Percentiles rank a stretch among this genome's conserved stretches.
Evolutionary conservation across 2,329 filamentous ascomycete species (phyloP).

Genomic region (Pezicula radicicola): DNA sequence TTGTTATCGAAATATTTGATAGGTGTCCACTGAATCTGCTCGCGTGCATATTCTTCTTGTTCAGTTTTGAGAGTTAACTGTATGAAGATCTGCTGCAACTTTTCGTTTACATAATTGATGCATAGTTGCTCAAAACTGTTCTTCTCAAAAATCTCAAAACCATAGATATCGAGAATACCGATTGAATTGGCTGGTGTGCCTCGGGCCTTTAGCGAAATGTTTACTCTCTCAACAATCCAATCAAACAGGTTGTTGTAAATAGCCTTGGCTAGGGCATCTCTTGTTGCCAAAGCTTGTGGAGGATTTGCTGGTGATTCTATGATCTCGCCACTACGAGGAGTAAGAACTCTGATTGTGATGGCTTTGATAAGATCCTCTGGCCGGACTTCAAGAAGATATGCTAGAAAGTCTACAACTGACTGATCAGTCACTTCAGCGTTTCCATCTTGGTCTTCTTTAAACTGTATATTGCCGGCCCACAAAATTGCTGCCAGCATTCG

Average conservation of each 20-base stretch:
- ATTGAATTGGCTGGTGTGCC: slow-evolving; percentile 79
- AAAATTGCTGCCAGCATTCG: slow-evolving; percentile 88
- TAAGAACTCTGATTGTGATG: slow-evolving; percentile 84
- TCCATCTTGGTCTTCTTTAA: slow-evolving; percentile 82
- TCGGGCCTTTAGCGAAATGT: slow-evolving; percentile 78
- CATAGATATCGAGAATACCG: slow-evolving; percentile 97
- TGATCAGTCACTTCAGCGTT: slow-evolving; percentile 85
- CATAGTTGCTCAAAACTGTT: slow-evolving; percentile 99
- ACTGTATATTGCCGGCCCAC: slow-evolving; percentile 93
- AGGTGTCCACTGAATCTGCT: slow-evolving; percentile 97
- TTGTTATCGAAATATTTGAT: slow-evolving; percentile 99
- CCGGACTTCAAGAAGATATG: slow-evolving; percentile 88
- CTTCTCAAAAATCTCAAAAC: slow-evolving; percentile 98
- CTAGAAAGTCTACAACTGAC: slow-evolving; percentile 90
- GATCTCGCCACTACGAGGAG: slow-evolving; percentile 61
- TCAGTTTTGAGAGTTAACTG: slow-evolving; percentile 95
- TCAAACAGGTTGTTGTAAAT: slow-evolving; percentile 98
- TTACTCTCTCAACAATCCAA: slow-evolving; percentile 94
- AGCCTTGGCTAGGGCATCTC: slow-evolving; percentile 90
- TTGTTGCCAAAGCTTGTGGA: slow-evolving; percentile 79
- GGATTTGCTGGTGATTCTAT: slow-evolving; percentile 80
- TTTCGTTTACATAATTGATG: slow-evolving; percentile 99
- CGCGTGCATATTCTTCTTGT: slow-evolving; percentile 93
- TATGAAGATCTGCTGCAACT: slow-evolving; percentile 98
- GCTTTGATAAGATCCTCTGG: slow-evolving; percentile 77